Conservation (phyloP, 441 rosid species). For the Aquilaria agallochum region DNA sequence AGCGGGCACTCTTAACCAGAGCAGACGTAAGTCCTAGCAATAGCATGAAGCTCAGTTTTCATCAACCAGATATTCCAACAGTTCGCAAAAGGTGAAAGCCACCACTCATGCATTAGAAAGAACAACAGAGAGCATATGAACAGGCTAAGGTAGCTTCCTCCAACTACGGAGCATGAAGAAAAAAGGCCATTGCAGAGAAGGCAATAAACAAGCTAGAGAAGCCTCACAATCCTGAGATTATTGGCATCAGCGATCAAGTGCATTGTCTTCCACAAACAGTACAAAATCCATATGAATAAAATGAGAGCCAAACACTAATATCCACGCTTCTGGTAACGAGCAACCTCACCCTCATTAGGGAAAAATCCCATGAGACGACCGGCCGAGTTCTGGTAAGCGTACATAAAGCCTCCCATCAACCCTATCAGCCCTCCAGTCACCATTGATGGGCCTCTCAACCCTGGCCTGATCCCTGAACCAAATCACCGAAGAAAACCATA, state of each 20-base stretch:
- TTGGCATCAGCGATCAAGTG: constrained; percentile 8
- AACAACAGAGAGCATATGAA: too few species aligned
- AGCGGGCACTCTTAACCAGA: too few species aligned
- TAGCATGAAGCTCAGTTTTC: too few species aligned
- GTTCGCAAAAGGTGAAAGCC: too few species aligned
- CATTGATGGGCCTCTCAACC: constrained; percentile 84
- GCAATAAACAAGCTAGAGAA: too few species aligned
- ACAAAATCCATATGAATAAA: not conserved
- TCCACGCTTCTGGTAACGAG: constrained; percentile 62
- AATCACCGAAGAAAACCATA: constrained; percentile 1
- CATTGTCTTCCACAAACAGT: constrained; percentile 1
- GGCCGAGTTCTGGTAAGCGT: constrained; percentile 95
- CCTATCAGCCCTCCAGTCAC: constrained; percentile 97
- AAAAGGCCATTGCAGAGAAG: too few species aligned
- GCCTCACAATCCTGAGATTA: constrained; percentile 1
- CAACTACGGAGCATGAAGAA: too few species aligned
- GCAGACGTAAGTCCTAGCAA: too few species aligned
- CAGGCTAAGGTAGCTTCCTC: too few species aligned
- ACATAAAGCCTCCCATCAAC: constrained; percentile 98
- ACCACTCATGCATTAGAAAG: too few species aligned
- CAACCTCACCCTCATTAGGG: constrained; percentile 87
- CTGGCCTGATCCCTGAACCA: constrained; percentile 76
- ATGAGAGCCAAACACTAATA: constrained; percentile 19
- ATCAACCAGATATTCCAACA: too few species aligned
- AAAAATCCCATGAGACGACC: constrained; percentile 97